Evolutionary conservation across 208 protist genomes (phyloP).

Genomic region (Leishmania turanica): DNA sequence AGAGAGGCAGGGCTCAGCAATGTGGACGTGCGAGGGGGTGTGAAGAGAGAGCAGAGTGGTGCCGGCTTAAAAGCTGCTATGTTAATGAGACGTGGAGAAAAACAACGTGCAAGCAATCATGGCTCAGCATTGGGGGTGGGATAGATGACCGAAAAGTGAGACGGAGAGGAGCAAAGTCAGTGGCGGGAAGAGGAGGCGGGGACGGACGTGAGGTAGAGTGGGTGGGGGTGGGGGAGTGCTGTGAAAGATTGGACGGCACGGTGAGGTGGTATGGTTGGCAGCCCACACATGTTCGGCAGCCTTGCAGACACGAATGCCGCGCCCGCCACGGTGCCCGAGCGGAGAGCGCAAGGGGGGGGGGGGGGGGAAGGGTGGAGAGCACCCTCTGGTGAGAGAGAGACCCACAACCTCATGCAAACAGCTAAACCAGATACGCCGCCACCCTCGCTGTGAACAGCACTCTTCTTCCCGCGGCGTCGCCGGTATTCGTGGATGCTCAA

Average conservation of each 20-base stretch:
- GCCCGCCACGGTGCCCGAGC: neutral
- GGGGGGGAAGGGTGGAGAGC: no score
- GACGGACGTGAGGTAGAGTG: neutral
- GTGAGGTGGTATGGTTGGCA: neutral
- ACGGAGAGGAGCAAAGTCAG: neutral
- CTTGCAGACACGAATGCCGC: neutral
- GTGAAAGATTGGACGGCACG: neutral
- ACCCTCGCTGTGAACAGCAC: no score
- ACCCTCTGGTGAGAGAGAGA: neutral
- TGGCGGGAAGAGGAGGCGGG: neutral
- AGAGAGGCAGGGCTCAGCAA: neutral
- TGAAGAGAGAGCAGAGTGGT: neutral
- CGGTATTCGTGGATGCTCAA: neutral
- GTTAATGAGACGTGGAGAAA: neutral
- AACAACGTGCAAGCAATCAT: neutral
- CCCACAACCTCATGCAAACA: neutral
- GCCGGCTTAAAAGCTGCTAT: neutral
- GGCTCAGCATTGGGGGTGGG: neutral
- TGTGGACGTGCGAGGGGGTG: neutral
- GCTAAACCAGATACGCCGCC: neutral
- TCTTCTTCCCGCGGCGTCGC: neutral
- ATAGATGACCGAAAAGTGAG: neutral
- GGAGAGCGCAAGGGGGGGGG: neutral
- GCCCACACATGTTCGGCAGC: neutral
- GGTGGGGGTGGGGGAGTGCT: neutral